Conservation (phyloP, 768 basidiomycete genomes). For the Floccularia luteovirens region DNA sequence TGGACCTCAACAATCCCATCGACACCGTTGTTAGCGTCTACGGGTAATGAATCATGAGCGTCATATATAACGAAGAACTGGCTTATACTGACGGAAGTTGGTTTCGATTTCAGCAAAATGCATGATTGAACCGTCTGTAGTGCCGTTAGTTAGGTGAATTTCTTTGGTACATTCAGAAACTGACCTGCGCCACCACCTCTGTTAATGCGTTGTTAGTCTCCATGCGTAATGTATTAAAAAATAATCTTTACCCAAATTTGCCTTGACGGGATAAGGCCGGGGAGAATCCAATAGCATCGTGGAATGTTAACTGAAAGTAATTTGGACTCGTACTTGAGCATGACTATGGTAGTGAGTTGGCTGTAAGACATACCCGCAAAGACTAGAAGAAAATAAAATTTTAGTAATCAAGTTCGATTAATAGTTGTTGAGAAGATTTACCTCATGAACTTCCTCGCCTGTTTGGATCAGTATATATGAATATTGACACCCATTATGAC, state of each 20-base stretch:
- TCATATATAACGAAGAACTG: not conserved
- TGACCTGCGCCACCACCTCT: not conserved
- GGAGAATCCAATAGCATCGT: constrained; percentile 4
- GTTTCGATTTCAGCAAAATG: constrained; percentile 23
- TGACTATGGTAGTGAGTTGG: not conserved
- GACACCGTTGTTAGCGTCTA: constrained; percentile 20
- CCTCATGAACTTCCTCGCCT: not conserved
- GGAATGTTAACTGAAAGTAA: constrained; percentile 1
- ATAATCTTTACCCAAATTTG: not conserved
- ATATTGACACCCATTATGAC: not conserved
- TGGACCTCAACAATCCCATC: constrained; percentile 22
- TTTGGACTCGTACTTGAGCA: not conserved
- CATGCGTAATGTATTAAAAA: not conserved
- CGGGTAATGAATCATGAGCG: not conserved
- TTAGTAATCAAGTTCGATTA: not conserved
- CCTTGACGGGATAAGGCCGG: not conserved
- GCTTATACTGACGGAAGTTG: constrained; percentile 10
- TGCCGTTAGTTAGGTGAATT: too few relatives aligned
- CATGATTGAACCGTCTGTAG: constrained; percentile 23
- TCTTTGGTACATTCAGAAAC: not conserved
- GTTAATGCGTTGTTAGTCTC: not conserved
- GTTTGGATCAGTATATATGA: not conserved
- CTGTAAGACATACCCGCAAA: not conserved
- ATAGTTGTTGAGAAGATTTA: not conserved
- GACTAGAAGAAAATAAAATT: not conserved